Base-by-base conservation (phyloP, 768 basidiomycete species). In the Gloeostereum incarnatum region DNA sequence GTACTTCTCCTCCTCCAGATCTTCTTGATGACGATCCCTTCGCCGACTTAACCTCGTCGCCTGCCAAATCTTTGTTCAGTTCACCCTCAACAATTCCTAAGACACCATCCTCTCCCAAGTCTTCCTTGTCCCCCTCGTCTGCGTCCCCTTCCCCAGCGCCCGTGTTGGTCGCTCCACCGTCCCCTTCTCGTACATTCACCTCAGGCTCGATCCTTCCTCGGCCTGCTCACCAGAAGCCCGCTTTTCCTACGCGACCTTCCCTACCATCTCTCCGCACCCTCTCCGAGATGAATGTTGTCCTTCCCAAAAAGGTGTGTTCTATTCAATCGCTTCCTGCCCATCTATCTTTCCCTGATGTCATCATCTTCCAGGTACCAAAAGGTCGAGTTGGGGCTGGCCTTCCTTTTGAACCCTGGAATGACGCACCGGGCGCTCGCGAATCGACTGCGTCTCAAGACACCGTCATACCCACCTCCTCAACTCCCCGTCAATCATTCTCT, bases 1-100 rank as follows among this genome's bases (percentile, higher is more conserved):
- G 35, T 31, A 2, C 38, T 41, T 11, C 16, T 32, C 32, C 17
- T 35, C 34, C 31, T 22, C n/a, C 68, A 61, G 27, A 31, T 43
- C 63, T 83, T 14, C 60, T 81, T 18, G 82, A 84, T 48, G 75
- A 79, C 36, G 83, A 86, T 48, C 83, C 83, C 2, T 86, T 86
- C 48, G 83, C 83, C 16, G 74, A 78, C 43, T 61, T 80, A 10
- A 59, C 66, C 0, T 49, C 42, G 5, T 30, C 38, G 3, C 44
- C 33, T 25, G 38, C 55, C n/a, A 44, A 46, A 25, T 49, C 52
- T 17, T 41, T 41, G n/a, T 31, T 41, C 25, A 43, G 36, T 31
- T 36, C 32, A 27, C 40, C 33, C 39, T 37, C 39, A 38, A 23
- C 42, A 13, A 39, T 42, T 14, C 40, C 44, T 22, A 37, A 40